Percentiles rank a stretch among this genome's conserved stretches.
Conservation (phyloP, 129 eudicot species). For the Silybum marianum region DNA sequence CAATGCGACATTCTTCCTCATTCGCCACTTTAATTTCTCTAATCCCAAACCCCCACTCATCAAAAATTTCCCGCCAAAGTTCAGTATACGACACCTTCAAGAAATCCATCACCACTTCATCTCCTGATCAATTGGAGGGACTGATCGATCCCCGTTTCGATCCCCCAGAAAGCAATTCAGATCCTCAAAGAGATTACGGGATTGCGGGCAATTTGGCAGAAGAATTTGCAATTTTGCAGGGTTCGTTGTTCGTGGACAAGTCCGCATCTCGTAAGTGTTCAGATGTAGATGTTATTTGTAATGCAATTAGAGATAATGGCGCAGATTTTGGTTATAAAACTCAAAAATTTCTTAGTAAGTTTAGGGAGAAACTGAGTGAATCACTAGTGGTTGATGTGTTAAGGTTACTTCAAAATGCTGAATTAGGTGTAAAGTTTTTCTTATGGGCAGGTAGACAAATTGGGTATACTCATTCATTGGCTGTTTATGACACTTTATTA, state of each 20-base stretch:
- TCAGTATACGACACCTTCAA: conserved; percentile 18
- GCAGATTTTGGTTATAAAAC: conserved; percentile 48
- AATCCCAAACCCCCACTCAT: conserved; percentile 21
- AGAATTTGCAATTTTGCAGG: conserved; percentile 47
- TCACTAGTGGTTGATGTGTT: conserved; percentile 74
- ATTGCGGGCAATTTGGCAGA: conserved; percentile 33
- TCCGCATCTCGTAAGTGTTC: conserved; percentile 43
- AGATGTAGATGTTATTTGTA: conserved; percentile 40
- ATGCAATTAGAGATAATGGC: conserved; percentile 38
- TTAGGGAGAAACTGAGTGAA: conserved; percentile 64
- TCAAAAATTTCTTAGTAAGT: conserved; percentile 57
- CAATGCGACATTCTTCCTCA: conserved; percentile 15
- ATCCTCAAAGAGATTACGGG: conserved; percentile 19
- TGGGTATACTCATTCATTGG: conserved; percentile 66
- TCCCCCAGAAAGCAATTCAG: conserved; percentile 10
- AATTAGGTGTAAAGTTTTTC: conserved; percentile 74
- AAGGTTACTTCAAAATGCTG: conserved; percentile 54
- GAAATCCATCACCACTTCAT: conserved; percentile 38
- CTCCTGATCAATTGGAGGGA: conserved; percentile 47
- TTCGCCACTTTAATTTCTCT: conserved; percentile 21
- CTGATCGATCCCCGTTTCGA: conserved; percentile 40
- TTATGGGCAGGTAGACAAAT: conserved; percentile 91
- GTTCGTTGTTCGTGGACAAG: conserved; percentile 39
- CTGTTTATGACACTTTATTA: conserved; percentile 67
- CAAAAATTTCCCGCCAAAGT: conserved; percentile 33